A percentile compares a stretch with the other conserved stretches of the same genome.
Conservation (phyloP, 306 rosid species). For the Cotoneaster glaucophyllus region DNA sequence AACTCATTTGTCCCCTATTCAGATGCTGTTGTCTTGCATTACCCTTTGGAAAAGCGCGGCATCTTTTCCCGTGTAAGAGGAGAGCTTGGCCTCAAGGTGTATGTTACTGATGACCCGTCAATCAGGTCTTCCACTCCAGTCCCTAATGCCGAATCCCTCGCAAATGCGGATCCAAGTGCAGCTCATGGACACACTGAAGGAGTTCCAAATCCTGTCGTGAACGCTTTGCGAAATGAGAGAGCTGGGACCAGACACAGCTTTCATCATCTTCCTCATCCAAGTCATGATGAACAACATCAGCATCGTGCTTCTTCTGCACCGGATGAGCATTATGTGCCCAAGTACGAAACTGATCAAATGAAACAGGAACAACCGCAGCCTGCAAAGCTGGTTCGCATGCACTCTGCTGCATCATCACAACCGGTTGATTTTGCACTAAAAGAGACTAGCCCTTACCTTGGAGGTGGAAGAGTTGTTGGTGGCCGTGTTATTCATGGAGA, state of each 20-base stretch:
- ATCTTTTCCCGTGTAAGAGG: conserved; percentile 76
- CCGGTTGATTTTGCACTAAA: conserved; percentile 75
- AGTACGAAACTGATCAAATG: conserved; percentile 55
- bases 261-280: conserved; percentile 62
- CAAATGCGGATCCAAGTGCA: conserved; percentile 15
- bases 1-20: conserved; percentile 72
- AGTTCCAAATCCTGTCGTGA: conserved; percentile 8
- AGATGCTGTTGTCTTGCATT: conserved; percentile 83
- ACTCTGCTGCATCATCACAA: conserved; percentile 51
- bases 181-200: background rate
- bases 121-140: conserved; percentile 50
- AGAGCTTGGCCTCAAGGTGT: conserved; percentile 71
- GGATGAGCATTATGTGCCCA: conserved; percentile 37
- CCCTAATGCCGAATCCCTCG: conserved; percentile 31
- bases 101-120: conserved; percentile 46
- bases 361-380: conserved; percentile 42
- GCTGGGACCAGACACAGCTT: conserved; percentile 48
- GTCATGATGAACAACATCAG: conserved; percentile 25
- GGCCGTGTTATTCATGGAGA: conserved; percentile 66
- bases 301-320: conserved; percentile 34
- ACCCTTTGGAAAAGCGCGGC: conserved; percentile 67
- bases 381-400: conserved; percentile 49
- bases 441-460: conserved; percentile 91
- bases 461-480: conserved; percentile 86
- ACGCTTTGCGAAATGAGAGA: conserved; percentile 20